Evolutionary conservation across 345 rosid genomes (phyloP).

Genomic region (Mercurialis annua): DNA sequence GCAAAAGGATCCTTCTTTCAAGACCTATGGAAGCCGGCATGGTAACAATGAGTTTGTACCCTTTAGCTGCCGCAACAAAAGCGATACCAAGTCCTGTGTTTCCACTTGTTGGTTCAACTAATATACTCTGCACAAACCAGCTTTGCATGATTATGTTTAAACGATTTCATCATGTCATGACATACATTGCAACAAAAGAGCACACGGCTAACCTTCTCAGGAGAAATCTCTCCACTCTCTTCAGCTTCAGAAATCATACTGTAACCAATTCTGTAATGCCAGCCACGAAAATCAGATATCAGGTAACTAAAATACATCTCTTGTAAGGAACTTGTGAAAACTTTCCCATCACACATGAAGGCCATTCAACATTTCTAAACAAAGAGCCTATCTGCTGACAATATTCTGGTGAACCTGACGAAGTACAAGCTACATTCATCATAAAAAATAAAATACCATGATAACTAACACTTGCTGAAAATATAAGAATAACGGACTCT

Average conservation of each 20-base stretch:
- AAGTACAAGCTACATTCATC: background rate
- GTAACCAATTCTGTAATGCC: constrained; percentile 62
- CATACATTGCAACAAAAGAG: constrained; percentile 2
- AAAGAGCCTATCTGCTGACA: background rate
- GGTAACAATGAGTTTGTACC: constrained; percentile 73
- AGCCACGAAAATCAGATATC: constrained; percentile 13
- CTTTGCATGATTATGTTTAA: background rate
- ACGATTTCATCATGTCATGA: constrained; percentile 1
- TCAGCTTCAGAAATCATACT: constrained; percentile 88
- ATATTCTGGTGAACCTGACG: background rate
- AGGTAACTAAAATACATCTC: constrained; percentile 4
- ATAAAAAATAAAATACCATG: background rate
- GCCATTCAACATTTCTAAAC: background rate
- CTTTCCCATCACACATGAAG: background rate
- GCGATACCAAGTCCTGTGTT: constrained; percentile 91
- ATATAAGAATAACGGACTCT: background rate
- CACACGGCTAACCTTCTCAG: constrained; percentile 55
- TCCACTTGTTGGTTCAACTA: constrained; percentile 86
- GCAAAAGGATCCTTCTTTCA: constrained; percentile 82
- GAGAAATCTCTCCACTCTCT: constrained; percentile 70
- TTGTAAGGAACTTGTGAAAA: background rate
- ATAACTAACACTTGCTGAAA: background rate
- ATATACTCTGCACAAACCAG: constrained; percentile 46
- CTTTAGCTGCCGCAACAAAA: constrained; percentile 84
- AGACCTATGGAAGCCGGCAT: constrained; percentile 88